Evolutionary conservation across 1,284 basidiomycete species (phyloP), one percentile per base, ranked within the genome.

Genomic region (Kwoniella shivajii): DNA sequence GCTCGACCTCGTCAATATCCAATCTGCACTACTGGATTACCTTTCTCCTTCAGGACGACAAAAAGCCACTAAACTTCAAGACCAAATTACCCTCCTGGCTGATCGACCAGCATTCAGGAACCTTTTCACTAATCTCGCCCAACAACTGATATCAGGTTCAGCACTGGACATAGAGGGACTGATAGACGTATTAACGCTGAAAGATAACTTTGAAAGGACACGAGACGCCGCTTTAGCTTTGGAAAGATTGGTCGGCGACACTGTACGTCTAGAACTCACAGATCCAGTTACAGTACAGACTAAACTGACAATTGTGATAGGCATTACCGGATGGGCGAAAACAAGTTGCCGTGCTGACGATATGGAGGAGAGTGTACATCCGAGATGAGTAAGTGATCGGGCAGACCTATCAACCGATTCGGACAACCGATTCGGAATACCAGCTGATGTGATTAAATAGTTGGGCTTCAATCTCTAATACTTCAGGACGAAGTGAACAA

Each of bases 341-440:
- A 70, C 69, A 83, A 34, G 84, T 88, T 29, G 86, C 88, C 2
- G 83, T 91, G 67, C 80, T 85, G 39, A 84, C 84, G 30, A 82
- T 90, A 18, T 97, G 93, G 94, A 83, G 92, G 36, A 82, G 94
- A 29, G 84, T 94, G 44, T 94, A 90, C 69, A 82, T 89, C 41
- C 85, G 89, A 52, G 92, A 97, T 72, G 86, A 96, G 90, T 94
- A 72, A 67, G 86, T 80, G n/a, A n/a, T n/a, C n/a, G n/a, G n/a
- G n/a, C n/a, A n/a, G n/a, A n/a, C n/a, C n/a, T n/a, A n/a, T n/a
- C n/a, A n/a, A n/a, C 33, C 16, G 16, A 34, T 9, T 7, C 33
- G 7, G 33, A 10, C 20, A n/a, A 39, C 14, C 37, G 37, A 39
- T 18, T 18, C 14, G 33, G 16, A 5, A 13, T 13, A 43, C 3